Conservation (phyloP, 1,284 basidiomycete genomes). For the Cryptococcus sp. region DNA sequence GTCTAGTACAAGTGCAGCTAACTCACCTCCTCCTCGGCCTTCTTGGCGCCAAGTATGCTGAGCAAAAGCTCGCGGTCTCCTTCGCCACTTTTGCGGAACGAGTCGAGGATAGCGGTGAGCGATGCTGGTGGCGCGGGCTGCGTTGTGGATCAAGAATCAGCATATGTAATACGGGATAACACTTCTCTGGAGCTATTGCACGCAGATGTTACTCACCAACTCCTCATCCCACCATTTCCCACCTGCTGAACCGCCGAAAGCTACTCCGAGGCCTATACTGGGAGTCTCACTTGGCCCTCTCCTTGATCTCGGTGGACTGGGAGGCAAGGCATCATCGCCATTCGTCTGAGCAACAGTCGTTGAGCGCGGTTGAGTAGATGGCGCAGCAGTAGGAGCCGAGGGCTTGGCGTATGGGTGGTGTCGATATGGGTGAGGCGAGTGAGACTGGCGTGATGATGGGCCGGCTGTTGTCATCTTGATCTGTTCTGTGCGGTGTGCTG, state of each 20-base stretch:
- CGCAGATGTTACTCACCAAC: constrained; percentile 30
- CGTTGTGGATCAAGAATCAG: background rate
- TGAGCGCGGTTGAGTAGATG: background rate
- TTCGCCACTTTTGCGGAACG: constrained; percentile 78
- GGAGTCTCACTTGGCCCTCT: constrained; percentile 40
- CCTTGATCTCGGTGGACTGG: constrained; percentile 43
- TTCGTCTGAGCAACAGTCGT: constrained; percentile 1
- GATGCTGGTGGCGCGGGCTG: constrained; percentile 64
- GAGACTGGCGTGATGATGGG: constrained; percentile 7
- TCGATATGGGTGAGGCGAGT: constrained; percentile 15
- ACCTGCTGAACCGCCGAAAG: constrained; percentile 29
- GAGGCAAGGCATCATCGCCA: constrained; percentile 28
- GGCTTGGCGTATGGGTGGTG: constrained; percentile 26
- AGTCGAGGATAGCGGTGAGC: constrained; percentile 77
- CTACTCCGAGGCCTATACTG: constrained; percentile 26
- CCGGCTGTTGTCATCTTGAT: constrained; percentile 9
- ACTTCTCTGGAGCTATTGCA: background rate
- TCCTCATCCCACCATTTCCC: constrained; percentile 51
- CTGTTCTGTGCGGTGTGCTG: no score
- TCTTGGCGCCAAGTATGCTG: constrained; percentile 83
- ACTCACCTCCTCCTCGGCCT: constrained; percentile 78
- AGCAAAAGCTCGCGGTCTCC: constrained; percentile 86
- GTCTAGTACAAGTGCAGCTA: background rate
- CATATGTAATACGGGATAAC: constrained; percentile 1
- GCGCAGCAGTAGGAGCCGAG: background rate